These are phyloP conservation scores for Aspergillus spinulosporus DNA, from an alignment of 2,329 filamentous ascomycete species.

Conservation along the genomic window DNA sequence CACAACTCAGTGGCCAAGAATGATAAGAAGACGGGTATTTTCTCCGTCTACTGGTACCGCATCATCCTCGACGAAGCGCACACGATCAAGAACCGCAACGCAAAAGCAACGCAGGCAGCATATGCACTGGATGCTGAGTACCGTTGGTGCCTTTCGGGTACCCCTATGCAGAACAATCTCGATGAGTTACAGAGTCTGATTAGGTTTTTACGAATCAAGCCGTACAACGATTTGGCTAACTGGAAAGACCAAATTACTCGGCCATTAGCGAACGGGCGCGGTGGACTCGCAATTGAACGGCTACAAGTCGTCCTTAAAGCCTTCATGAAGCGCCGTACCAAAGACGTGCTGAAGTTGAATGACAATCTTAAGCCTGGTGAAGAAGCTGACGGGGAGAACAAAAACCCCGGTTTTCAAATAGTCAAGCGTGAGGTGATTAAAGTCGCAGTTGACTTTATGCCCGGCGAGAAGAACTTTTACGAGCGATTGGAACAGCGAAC, in stretches of 20 bases:
- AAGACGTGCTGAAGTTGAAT: constrained; percentile 89
- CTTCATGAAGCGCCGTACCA: constrained; percentile 98
- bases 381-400: constrained; percentile 48
- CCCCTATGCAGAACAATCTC: constrained; percentile 96
- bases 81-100: constrained; percentile 96
- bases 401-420: constrained; percentile 74
- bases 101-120: constrained; percentile 90
- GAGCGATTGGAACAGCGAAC: constrained; percentile 78
- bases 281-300: constrained; percentile 82
- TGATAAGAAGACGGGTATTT: constrained; percentile 74
- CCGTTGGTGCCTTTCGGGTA: constrained; percentile 93
- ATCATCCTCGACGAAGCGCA: constrained; percentile 96
- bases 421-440: constrained; percentile 86
- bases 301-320: constrained; percentile 82
- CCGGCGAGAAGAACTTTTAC: constrained; percentile 82
- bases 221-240: constrained; percentile 78
- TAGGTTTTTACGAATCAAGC: constrained; percentile 89
- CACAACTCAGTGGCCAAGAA: constrained; percentile 68
- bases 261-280: constrained; percentile 86
- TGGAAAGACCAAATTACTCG: constrained; percentile 92
- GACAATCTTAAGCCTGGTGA: constrained; percentile 77
- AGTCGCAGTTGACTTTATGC: constrained; percentile 73
- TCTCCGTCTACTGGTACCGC: constrained; percentile 91
- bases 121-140: constrained; percentile 83
- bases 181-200: constrained; percentile 94